Base-by-base conservation (phyloP, 176 grass and related monocot species). In the Zoysia japonica region DNA sequence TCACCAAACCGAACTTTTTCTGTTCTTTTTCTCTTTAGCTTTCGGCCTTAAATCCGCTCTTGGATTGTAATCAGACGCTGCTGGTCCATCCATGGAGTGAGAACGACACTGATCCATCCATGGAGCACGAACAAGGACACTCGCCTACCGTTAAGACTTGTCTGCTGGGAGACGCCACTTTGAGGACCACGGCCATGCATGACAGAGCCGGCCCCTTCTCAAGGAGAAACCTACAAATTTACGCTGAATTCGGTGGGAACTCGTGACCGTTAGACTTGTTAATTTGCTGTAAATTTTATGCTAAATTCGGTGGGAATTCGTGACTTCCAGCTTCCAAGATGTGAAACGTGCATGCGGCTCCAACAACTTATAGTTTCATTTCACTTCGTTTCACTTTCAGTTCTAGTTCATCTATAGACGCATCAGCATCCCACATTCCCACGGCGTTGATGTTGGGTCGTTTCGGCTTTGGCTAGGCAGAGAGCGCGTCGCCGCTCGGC, bases 101-200 rank as follows among this genome's bases (percentile, higher is more conserved):
- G 28, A 28, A 28, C 28, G 28, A 28, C 28, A 28, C 28, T 51
- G 65, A 53, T 41, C 55, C 42, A 51, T 14, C 6, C 48, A 37
- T 1, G 6, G 36, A 56, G 3, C 12, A 16, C 36, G 9, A 72
- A 11, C 3, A 47, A 35, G 46, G 36, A 78, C 75, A 47, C 20
- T 28, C 28, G 9, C 20, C 9, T 39, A 72, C 83, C 75, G 83
- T 85, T 79, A 72, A 28, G 48, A 19, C 75, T 40, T 72, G 75
- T 78, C 75, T 20, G 68, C 6, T 8, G 37, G 47, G 56, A 59
- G n/a, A 40, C 28, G 50, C 61, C 61, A 19, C 71, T 10, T 35
- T 37, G 17, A 61, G 57, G 57, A 14, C 61, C 61, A 28, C 28
- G 28, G 28, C 28, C 28, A 64, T 39, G 61, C 61, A 2, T 16